These are phyloP conservation scores for Fusarium hostae DNA, from an alignment of 2,329 filamentous ascomycete genomes.

Conservation along the genomic window DNA sequence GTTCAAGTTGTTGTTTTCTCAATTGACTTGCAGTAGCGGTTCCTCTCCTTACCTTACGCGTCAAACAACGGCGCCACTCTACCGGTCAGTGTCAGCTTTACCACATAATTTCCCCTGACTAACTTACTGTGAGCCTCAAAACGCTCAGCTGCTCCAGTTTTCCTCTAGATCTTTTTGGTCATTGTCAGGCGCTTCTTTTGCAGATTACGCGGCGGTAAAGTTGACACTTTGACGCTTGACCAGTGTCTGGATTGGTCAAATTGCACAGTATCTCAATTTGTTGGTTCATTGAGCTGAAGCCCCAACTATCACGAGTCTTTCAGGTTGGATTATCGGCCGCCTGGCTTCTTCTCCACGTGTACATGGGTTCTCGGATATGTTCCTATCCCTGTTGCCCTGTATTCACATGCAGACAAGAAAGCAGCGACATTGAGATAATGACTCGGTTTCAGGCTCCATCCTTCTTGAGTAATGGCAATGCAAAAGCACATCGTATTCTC, in stretches of 20 bases:
- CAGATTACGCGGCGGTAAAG: not conserved
- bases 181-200: not conserved
- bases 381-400: not conserved
- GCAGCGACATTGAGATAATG: not conserved
- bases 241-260: not conserved
- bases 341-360: not conserved
- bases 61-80: constrained; percentile 24
- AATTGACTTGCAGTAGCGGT: constrained; percentile 20
- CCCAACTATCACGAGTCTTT: not conserved
- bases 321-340: constrained; percentile 2
- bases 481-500: not conserved
- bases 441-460: constrained; percentile 4
- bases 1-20: constrained; percentile 2
- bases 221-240: not conserved
- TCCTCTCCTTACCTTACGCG: constrained; percentile 18
- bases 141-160: constrained; percentile 32
- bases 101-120: constrained; percentile 26
- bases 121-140: constrained; percentile 27
- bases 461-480: not conserved
- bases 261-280: not conserved
- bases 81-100: not conserved
- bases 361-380: not conserved
- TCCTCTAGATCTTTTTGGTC: not conserved
- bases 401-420: not conserved
- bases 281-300: not conserved